Percentiles rank a stretch among this genome's conserved stretches.
Evolutionary conservation across 805 yeast genomes (phyloP).

Genomic region (Sungouiella blattae): DNA sequence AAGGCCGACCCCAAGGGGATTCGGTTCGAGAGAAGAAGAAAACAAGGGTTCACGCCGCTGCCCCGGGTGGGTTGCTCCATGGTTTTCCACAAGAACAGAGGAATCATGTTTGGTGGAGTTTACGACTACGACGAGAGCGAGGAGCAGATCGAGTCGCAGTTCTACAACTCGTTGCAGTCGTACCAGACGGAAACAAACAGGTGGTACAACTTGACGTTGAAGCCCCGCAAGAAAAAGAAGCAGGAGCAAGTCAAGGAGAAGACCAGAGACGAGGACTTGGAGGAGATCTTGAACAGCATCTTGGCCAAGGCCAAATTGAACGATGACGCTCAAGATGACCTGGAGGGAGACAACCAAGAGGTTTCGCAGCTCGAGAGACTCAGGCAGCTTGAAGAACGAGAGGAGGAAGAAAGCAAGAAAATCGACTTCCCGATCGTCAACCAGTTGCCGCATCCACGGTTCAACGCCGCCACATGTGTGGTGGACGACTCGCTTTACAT

Average conservation of each 20-base stretch:
- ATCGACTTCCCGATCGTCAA: constrained; percentile 54
- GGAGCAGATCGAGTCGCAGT: constrained; percentile 80
- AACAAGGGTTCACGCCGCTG: constrained; percentile 86
- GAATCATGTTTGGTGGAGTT: constrained; percentile 92
- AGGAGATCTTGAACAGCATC: constrained; percentile 71
- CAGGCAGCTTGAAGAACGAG: constrained; percentile 35
- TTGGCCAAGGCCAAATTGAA: constrained; percentile 69
- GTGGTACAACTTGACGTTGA: constrained; percentile 74
- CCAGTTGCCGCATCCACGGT: constrained; percentile 81
- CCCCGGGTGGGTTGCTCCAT: constrained; percentile 94
- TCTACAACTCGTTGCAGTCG: constrained; percentile 75
- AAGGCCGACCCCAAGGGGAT: constrained; percentile 72
- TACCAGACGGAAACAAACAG: constrained; percentile 84
- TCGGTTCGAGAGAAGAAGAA: constrained; percentile 86
- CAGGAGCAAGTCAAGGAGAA: constrained; percentile 38
- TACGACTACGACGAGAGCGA: constrained; percentile 94
- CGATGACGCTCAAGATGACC: constrained; percentile 44
- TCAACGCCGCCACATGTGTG: constrained; percentile 82
- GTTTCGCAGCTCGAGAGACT: constrained; percentile 34
- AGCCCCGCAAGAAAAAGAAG: constrained; percentile 56
- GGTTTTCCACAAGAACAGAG: constrained; percentile 87
- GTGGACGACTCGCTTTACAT: constrained; percentile 80
- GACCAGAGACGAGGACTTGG: constrained; percentile 74
- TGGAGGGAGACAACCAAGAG: constrained; percentile 32
- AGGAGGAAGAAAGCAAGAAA: constrained; percentile 37